Percentiles rank a stretch among this genome's conserved stretches.
These are phyloP conservation scores for Penicillium sp. DNA, from an alignment of 2,329 filamentous ascomycete genomes.

Conservation along the genomic window DNA sequence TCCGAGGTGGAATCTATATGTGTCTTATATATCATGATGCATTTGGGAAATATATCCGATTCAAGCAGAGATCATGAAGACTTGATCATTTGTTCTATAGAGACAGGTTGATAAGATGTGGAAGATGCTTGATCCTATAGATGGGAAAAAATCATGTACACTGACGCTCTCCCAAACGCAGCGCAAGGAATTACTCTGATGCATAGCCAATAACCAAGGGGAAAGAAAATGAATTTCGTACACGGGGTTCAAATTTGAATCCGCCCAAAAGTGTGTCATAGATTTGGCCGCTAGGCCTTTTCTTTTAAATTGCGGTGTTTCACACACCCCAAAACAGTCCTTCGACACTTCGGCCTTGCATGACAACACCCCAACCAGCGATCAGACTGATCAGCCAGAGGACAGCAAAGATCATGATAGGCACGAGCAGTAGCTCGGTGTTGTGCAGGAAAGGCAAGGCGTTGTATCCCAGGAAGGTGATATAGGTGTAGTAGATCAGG, in stretches of 20 bases:
- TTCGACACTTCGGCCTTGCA: conserved; percentile 40
- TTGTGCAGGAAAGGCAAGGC: conserved; percentile 63
- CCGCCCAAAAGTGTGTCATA: neutral
- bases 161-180: conserved; percentile 20
- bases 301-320: conserved; percentile 1
- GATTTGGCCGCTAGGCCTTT: neutral
- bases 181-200: conserved; percentile 12
- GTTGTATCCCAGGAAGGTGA: conserved; percentile 65
- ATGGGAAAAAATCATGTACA: conserved; percentile 24
- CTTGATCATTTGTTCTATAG: conserved; percentile 6
- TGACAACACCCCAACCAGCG: conserved; percentile 44
- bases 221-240: conserved; percentile 14
- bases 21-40: neutral
- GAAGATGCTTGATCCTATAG: conserved; percentile 8
- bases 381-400: conserved; percentile 54
- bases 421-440: conserved; percentile 60
- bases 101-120: conserved; percentile 1
- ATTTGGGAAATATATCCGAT: neutral
- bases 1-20: neutral
- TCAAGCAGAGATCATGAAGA: neutral
- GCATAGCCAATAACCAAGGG: conserved; percentile 11
- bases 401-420: conserved; percentile 55
- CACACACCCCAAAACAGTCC: conserved; percentile 44
- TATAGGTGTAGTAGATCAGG: conserved; percentile 61
- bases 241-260: conserved; percentile 1